phyloP scores from a whole-genome alignment of 139 green algal species.

The Haematococcus lacustris region DNA sequence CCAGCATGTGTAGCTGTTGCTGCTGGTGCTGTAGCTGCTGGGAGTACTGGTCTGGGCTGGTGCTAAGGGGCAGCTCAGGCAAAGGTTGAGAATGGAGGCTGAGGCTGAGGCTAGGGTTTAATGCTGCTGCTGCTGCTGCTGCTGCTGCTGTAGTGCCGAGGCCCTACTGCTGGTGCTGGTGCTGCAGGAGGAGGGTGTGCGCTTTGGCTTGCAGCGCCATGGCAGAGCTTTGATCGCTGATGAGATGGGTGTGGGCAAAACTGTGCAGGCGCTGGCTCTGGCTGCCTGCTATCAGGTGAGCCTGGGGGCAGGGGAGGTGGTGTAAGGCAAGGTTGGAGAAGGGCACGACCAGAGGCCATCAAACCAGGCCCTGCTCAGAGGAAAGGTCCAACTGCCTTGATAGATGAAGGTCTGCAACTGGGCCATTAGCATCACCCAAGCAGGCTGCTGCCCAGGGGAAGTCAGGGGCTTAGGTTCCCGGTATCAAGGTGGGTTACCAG shows the following conservation, averaged over 20 bases:
- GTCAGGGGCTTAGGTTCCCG: too few relatives aligned
- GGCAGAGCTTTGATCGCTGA: conserved; percentile 86
- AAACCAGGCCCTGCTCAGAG: too few relatives aligned
- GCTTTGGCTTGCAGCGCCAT: conserved; percentile 59
- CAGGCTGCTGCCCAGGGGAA: too few relatives aligned
- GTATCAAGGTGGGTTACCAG: too few relatives aligned
- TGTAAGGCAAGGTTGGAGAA: too few relatives aligned
- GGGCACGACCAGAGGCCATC: too few relatives aligned
- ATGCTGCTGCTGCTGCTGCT: neutral
- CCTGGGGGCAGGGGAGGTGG: too few relatives aligned
- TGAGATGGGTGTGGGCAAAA: conserved; percentile 92
- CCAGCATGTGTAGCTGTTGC: neutral
- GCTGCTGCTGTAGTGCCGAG: conserved; percentile 3
- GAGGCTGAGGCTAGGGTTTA: neutral
- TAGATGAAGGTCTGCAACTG: too few relatives aligned
- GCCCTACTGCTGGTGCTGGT: conserved; percentile 16
- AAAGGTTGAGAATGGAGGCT: neutral
- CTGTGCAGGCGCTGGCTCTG: conserved; percentile 85
- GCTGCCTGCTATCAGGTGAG: conserved; percentile 71
- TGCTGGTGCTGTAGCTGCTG: neutral
- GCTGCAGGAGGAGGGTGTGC: conserved; percentile 64
- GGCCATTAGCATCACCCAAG: too few relatives aligned
- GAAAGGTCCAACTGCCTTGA: too few relatives aligned
- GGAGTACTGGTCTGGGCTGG: neutral
- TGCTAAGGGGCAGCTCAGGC: too few relatives aligned